These are phyloP conservation scores for Infundibulicybe gibba DNA, from an alignment of 768 basidiomycete genomes.

Conservation along the genomic window DNA sequence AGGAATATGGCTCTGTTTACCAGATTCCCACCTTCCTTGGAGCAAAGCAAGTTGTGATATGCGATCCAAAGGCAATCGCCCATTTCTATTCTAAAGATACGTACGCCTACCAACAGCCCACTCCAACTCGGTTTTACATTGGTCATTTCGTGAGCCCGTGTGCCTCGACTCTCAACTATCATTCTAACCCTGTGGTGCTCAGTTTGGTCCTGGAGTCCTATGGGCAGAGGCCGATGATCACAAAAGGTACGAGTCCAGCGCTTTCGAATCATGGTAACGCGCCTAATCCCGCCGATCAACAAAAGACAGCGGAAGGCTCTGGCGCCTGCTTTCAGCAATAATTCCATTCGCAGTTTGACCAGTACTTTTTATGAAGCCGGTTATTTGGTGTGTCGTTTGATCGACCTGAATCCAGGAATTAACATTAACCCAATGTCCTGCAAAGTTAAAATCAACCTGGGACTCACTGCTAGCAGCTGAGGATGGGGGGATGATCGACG, in stretches of 20 bases:
- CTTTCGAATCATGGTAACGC: neutral
- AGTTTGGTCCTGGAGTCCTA: slow-evolving; percentile 38
- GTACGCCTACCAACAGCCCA: neutral
- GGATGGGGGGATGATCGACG: slow-evolving; percentile 24
- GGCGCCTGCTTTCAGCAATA: slow-evolving; percentile 50
- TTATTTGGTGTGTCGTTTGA: slow-evolving; percentile 34
- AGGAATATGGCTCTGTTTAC: neutral
- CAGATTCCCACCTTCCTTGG: neutral
- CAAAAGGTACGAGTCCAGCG: slow-evolving; percentile 24
- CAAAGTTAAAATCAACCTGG: neutral
- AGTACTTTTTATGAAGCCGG: slow-evolving; percentile 47
- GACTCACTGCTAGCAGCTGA: neutral
- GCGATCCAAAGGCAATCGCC: neutral
- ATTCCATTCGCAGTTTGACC: slow-evolving; percentile 42
- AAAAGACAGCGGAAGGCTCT: slow-evolving; percentile 45
- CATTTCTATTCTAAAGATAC: neutral
- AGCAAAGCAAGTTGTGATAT: neutral
- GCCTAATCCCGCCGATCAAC: neutral
- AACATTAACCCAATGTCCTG: neutral
- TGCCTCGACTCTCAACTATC: neutral
- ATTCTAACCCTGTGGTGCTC: neutral
- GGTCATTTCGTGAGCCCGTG: slow-evolving; percentile 16
- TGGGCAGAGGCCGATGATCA: slow-evolving; percentile 46
- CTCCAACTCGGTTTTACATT: slow-evolving; percentile 8
- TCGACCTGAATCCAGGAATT: neutral